phyloP scores from a whole-genome alignment of 805 yeast species.

The Myxozyma melibiosi region DNA sequence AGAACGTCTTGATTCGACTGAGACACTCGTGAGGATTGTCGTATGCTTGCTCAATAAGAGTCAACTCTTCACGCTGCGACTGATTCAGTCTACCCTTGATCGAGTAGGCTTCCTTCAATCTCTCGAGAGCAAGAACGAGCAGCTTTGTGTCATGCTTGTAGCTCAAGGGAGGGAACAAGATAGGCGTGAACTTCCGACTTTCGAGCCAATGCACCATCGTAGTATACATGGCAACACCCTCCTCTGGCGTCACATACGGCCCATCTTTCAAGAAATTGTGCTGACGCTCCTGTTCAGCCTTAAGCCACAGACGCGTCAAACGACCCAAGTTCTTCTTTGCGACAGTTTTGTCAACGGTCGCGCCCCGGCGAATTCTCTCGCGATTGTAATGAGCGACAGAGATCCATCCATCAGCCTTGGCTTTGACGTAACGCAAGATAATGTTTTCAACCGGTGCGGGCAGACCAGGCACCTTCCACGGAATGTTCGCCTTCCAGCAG shows the following conservation, averaged over 20 bases:
- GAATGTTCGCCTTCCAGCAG: conserved; percentile 98
- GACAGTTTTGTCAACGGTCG: conserved; percentile 89
- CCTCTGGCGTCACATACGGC: conserved; percentile 80
- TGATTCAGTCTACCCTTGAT: conserved; percentile 79
- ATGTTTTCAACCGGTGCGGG: conserved; percentile 88
- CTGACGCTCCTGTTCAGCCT: conserved; percentile 89
- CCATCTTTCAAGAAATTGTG: conserved; percentile 77
- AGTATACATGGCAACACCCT: conserved; percentile 83
- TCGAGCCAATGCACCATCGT: conserved; percentile 93
- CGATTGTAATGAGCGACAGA: conserved; percentile 91
- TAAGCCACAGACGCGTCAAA: conserved; percentile 87
- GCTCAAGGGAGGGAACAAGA: conserved; percentile 89
- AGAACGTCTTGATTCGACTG: conserved; percentile 75
- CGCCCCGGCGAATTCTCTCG: conserved; percentile 85
- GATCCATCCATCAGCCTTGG: conserved; percentile 97
- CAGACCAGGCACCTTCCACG: conserved; percentile 96
- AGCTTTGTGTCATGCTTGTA: conserved; percentile 93
- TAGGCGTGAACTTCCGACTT: conserved; percentile 75
- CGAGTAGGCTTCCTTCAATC: conserved; percentile 76
- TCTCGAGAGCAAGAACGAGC: conserved; percentile 84
- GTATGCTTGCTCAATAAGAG: conserved; percentile 92
- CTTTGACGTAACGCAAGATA: conserved; percentile 85
- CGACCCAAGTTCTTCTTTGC: conserved; percentile 93
- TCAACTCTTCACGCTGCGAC: conserved; percentile 86
- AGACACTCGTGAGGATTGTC: conserved; percentile 95